Base-by-base conservation (phyloP, 1,284 basidiomycete species). In the Xerocomus minutiporus region DNA sequence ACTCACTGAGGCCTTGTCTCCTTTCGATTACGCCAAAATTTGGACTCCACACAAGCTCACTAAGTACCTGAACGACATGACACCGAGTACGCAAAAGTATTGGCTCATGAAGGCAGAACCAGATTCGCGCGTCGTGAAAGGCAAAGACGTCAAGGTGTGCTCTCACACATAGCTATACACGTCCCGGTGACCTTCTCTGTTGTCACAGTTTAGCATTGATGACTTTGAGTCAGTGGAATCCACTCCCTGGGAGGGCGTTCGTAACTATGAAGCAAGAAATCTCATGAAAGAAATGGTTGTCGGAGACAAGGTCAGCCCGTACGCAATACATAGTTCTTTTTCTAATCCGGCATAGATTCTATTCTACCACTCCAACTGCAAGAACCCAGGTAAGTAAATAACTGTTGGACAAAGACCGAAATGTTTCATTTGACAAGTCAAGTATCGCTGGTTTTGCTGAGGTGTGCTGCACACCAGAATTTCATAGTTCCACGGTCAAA, bases 71-170 rank as follows among this genome's bases (percentile, higher is more conserved):
- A 9, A 35, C 43, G 6, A 11, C 32, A 60, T 63, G 55, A 35
- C 41, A 35, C 8, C 53, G 26, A n/a, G 23, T 17, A 46, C 49
- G 5, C 54, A 4, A 38, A 74, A 68, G 46, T 77, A 77, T 68
- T 95, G 92, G 91, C 78, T 96, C 20, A 84, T 95, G 77, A 96
- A 96, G 71, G 93, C 93, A 7, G 93, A 95, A 71, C 93, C 93
- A 23, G 87, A 94, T 61, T 84, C 88, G 32, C 82, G 92, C 51
- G 71, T 95, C 43, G 90, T 91, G 35, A 95, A 93, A 65, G 92
- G 91, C 35, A 92, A 89, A 66, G 91, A 94, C 63, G 90, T 94
- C 60, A 93, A 92, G 79, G 92, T 88, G 60, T 49, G 74, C 59
- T 41, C 35, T 55, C 52, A 11, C 49, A 31, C 34, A 39, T 48